Base-by-base conservation (phyloP, 2,329 filamentous ascomycete genomes). In the Diaporthe batatas region DNA sequence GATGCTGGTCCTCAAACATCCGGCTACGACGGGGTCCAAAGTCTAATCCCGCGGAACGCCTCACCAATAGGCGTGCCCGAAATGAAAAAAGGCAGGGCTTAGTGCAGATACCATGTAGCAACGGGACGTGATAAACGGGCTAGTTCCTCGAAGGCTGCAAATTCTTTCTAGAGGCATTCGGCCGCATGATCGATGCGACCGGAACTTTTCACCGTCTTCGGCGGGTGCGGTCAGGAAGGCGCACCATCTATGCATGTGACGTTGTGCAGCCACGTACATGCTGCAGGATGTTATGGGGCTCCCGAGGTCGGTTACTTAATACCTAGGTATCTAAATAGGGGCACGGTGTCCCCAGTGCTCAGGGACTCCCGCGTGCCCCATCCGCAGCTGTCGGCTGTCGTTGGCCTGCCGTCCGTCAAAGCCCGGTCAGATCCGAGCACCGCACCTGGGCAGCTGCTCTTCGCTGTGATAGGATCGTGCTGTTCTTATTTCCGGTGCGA, bases 121-220 rank as follows among this genome's bases (percentile, higher is more conserved):
- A 7, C 21, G 44, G n/a, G 58, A 32, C 18, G 7, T 36, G 23
- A 34, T 39, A n/a, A 36, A 49, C 21, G 29, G 25, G 59, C 44
- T 51, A 65, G 29, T 25, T 51, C 59, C 44, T 65, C 29, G 44
- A 65, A 51, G 59, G 29, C 21, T 65, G 59, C 29, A 65, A 51
- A 65, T 51, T 51, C 39, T 36, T 65, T 65, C 59, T 65, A 65
- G 59, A 51, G 59, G 42, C 44, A 49, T 65, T 49, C 59, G 44
- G 21, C 59, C 49, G 59, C 59, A 49, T 64, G 59, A 47, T 65
- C 59, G 59, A 49, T 49, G 44, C 16, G 44, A 65, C 59, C 59
- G 6, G 42, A 42, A 10, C 12, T 49, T 49, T 65, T 49, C 59
- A 51, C 59, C 59, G 29, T 49, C 59, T 65, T 51, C 18, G 29